Conservation (phyloP, 2,329 filamentous ascomycete genomes). For the Domatiomyces globalis region DNA sequence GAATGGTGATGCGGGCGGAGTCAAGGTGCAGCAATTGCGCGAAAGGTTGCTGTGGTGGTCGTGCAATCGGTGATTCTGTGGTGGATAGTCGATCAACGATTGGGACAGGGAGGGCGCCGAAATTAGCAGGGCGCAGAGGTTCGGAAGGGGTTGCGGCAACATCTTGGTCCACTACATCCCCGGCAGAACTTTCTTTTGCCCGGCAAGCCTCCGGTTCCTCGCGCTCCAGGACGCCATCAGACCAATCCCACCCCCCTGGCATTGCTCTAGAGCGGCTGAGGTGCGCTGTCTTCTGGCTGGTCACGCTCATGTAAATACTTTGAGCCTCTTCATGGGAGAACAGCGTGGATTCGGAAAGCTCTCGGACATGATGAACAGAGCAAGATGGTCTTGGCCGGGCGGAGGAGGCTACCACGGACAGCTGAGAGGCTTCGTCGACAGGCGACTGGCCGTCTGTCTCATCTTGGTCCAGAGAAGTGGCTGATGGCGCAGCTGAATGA, state of each 20-base stretch:
- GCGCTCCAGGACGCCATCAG: background rate
- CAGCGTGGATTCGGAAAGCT: constrained; percentile 33
- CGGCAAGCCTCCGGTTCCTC: background rate
- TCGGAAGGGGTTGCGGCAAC: background rate
- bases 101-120: background rate
- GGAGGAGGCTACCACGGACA: background rate
- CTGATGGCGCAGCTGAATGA: background rate
- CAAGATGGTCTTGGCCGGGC: background rate
- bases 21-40: background rate
- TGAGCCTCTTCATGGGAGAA: constrained; percentile 38
- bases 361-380: constrained; percentile 12
- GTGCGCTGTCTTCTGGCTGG: constrained; percentile 31
- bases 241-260: constrained; percentile 12
- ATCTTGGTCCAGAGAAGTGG: background rate
- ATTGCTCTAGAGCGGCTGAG: constrained; percentile 7
- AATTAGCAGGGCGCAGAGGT: background rate
- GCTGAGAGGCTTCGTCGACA: background rate
- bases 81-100: background rate
- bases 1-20: background rate
- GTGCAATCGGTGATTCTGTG: background rate
- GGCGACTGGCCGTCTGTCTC: background rate
- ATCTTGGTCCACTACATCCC: background rate
- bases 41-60: background rate
- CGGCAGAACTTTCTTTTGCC: background rate
- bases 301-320: constrained; percentile 42